phyloP scores from a whole-genome alignment of 2,329 filamentous ascomycete genomes.

The Ophiostoma pallidulum region DNA sequence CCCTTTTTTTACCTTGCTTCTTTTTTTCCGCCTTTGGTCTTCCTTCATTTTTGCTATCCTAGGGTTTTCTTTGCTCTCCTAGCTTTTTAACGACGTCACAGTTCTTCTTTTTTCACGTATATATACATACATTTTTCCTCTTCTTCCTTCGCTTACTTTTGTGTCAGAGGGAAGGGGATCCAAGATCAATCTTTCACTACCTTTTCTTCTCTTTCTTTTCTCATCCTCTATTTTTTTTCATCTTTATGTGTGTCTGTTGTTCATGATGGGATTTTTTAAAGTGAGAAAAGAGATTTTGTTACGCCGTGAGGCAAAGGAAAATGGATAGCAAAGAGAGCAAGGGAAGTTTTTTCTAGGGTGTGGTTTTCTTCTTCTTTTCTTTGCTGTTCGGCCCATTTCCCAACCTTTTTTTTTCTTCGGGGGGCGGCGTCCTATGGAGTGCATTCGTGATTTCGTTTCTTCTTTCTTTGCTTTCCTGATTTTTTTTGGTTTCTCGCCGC shows the following conservation, averaged over 20 bases:
- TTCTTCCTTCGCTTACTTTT: background rate
- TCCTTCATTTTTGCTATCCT: background rate
- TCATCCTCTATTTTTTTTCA: background rate
- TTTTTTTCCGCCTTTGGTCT: background rate
- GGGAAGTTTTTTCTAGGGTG: background rate
- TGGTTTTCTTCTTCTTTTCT: background rate
- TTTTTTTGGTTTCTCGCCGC: background rate
- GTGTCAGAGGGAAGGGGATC: no score
- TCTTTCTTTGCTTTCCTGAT: background rate
- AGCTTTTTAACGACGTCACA: background rate
- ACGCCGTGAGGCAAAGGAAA: conserved; percentile 10
- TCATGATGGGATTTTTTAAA: background rate
- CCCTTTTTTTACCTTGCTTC: background rate
- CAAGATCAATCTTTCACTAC: background rate
- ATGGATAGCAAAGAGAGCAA: background rate
- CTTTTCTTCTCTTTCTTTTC: background rate
- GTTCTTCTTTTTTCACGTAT: background rate
- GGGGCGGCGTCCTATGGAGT: background rate
- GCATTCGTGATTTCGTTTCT: background rate
- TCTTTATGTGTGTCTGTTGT: background rate
- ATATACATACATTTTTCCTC: background rate
- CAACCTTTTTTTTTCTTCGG: background rate
- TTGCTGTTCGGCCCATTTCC: background rate
- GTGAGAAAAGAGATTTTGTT: background rate
- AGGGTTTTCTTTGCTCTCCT: background rate